Evolutionary conservation across 169 alveolate genomes (phyloP).

Genomic region (Plasmodium yoelii): DNA sequence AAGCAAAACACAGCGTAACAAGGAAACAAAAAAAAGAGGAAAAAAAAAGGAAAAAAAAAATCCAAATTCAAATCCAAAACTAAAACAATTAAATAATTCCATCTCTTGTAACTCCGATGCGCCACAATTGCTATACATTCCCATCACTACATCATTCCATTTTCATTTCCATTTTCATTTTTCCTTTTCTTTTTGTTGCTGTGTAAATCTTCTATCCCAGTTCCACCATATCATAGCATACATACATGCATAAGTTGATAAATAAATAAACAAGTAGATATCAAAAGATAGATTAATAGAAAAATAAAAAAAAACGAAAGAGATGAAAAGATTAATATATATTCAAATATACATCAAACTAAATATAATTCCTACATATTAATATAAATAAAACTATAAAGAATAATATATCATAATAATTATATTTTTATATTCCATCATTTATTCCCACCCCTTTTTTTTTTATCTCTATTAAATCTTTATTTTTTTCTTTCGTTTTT

Average conservation of each 20-base stretch:
- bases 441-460: neutral
- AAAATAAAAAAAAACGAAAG: neutral
- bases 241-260: too few relatives aligned
- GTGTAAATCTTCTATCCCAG: too few relatives aligned
- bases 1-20: conserved; percentile 2
- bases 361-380: neutral
- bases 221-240: too few relatives aligned
- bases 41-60: conserved; percentile 6
- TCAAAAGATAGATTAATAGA: neutral
- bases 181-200: too few relatives aligned
- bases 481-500: neutral
- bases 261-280: neutral
- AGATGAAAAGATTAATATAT: neutral
- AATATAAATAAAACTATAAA: too few relatives aligned
- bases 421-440: neutral
- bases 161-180: too few relatives aligned
- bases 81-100: too few relatives aligned
- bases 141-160: too few relatives aligned
- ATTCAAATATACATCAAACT: neutral
- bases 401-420: neutral
- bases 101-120: too few relatives aligned
- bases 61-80: too few relatives aligned
- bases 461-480: neutral
- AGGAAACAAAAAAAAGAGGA: neutral
- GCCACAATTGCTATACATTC: too few relatives aligned